Base-by-base conservation (phyloP, 495 filamentous ascomycete genomes). In the Hyaloscypha bicolor region DNA sequence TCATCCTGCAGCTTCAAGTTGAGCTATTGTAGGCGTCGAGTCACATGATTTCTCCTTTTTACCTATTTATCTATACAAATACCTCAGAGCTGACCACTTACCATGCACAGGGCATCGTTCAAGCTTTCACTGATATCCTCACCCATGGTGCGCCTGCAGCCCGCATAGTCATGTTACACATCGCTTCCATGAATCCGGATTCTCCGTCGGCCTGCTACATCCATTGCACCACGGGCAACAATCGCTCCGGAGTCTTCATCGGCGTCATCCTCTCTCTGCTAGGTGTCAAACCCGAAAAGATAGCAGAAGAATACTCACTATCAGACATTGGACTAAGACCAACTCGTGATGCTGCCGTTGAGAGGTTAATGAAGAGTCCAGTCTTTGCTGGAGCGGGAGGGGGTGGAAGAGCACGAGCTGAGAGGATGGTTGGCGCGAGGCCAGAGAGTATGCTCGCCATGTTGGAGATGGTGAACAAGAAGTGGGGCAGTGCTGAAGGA, bases 181-280 rank as follows among this genome's bases (percentile, higher is more conserved):
- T 71, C 25, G 59, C 64, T 21, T 42, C 33, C n/a, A 37, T 60
- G 2, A 53, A 59, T 6, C 56, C 60, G 4, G 29, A 51, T 6
- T 42, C 60, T 5, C 61, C 58, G 22, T 71, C 45, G 74, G 77
- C 52, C n/a, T 79, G 14, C 45, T 80, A 55, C 57, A 68, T 81
- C 16, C 71, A 72, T 22, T 71, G 80, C 51, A 55, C 57, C 83
- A 86, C 87, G 12, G 88, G 88, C 6, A 85, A 88, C 66, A 87
- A 90, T 66, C 81, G 88, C n/a, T 89, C 88, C 0, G 88, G 88
- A 4, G 84, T 89, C 1, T 72, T 89, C 11, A 77, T 86, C 6
- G 85, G 83, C 6, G 65, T 90, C 1, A 73, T 91, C 8, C 72
- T 88, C n/a, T 77, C 79, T 9, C 75, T 91, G 8, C 74, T 72